Base-by-base conservation (phyloP, 768 basidiomycete species). In the Kwoniella sp. region DNA sequence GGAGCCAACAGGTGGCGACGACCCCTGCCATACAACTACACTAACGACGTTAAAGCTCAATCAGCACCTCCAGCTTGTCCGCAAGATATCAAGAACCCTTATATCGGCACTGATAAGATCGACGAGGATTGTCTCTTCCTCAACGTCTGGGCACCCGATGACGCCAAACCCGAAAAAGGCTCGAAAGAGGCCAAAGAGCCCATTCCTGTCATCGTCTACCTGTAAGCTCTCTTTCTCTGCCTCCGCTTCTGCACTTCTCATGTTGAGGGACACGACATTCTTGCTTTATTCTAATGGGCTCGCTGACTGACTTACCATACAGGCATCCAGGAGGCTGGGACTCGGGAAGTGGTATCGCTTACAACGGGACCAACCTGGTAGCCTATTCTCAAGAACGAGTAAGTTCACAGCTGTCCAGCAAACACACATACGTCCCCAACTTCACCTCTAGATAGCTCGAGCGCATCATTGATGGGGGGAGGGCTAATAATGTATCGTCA, bases 41-140 rank as follows among this genome's bases (percentile, higher is more conserved):
- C 73, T 46, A 54, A 73, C 52, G 59, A 64, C 25, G 73, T 75
- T 0, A 69, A 70, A 2, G 58, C 49, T 22, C 65, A 67, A 26
- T 60, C 71, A 13, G 67, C 67, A 6, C 62, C 71, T 12, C 69
- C 68, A 9, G 73, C 75, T 12, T 79, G 78, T 58, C 67, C 68
- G 29, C 78, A 79, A 60, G 51, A 58, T 36, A 56, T 65, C 30
- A 48, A 56, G 2, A 49, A 53, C 37, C 36, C 50, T 10, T 33
- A 40, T 8, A 33, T 56, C 22, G 25, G 55, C 25, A 37, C 49
- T 27, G 53, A 30, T n/a, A 40, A 49, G 29, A 37, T 60, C 26
- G 82, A 81, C 7, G 85, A 86, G 68, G 81, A 85, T 65, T 85
- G 85, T 65, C 75, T 86, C 44, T 82, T 76, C 10, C 64, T 86